phyloP scores from a whole-genome alignment of 2,329 filamentous ascomycete genomes.

The Phialemoniopsis sp. region DNA sequence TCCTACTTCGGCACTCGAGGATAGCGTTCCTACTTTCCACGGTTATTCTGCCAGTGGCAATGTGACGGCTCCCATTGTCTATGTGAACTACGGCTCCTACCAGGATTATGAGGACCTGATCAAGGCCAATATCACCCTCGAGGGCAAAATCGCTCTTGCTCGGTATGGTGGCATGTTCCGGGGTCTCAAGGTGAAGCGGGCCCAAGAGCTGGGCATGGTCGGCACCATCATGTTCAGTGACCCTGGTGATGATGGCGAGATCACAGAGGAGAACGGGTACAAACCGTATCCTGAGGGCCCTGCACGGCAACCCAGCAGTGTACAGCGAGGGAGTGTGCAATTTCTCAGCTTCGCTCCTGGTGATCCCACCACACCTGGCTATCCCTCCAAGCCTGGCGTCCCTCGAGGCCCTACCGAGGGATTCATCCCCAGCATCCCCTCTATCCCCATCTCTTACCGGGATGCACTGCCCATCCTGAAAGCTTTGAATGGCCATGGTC shows the following conservation, averaged over 20 bases:
- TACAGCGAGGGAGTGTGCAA: conserved; percentile 84
- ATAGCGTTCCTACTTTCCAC: conserved; percentile 85
- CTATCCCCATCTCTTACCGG: conserved; percentile 81
- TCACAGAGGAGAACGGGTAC: conserved; percentile 78
- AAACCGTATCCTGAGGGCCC: conserved; percentile 80
- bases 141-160: conserved; percentile 82
- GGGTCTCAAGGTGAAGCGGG: conserved; percentile 87
- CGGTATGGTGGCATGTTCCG: conserved; percentile 86
- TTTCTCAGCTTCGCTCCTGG: conserved; percentile 69
- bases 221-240: conserved; percentile 84
- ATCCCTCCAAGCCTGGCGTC: conserved; percentile 85
- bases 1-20: conserved; percentile 65
- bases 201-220: conserved; percentile 84
- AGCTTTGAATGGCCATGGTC: conserved; percentile 84
- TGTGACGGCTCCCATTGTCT: conserved; percentile 83
- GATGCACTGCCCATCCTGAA: conserved; percentile 87
- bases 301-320: conserved; percentile 80
- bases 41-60: conserved; percentile 92
- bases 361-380: conserved; percentile 89
- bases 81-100: conserved; percentile 87
- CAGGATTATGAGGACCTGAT: conserved; percentile 79
- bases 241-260: conserved; percentile 80
- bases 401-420: conserved; percentile 68
- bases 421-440: conserved; percentile 80
- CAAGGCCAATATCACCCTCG: conserved; percentile 67